Conservation (phyloP, 176 grass and related monocot species). For the Typha latifolia region DNA sequence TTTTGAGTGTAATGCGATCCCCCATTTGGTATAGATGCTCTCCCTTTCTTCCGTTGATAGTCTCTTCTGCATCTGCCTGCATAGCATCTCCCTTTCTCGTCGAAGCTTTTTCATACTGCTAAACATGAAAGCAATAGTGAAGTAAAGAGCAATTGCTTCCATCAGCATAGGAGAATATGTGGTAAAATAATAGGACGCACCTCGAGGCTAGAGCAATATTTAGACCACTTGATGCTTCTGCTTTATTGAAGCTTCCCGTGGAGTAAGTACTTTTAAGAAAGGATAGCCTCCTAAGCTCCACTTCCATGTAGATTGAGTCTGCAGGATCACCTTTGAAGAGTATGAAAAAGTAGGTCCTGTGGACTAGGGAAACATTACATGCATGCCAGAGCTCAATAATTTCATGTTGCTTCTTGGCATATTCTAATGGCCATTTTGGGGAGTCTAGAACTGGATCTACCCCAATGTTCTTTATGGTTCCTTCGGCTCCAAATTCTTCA, state of each 20-base stretch:
- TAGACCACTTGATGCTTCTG: slow-evolving; percentile 17
- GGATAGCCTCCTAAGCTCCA: slow-evolving; percentile 69
- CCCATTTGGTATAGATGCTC: slow-evolving; percentile 89
- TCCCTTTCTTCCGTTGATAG: slow-evolving; percentile 58
- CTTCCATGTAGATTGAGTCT: slow-evolving; percentile 97
- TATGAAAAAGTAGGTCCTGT: slow-evolving; percentile 88
- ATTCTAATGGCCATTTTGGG: slow-evolving; percentile 59
- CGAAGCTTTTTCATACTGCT: slow-evolving; percentile 64
- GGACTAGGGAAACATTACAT: slow-evolving; percentile 78
- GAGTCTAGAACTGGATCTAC: slow-evolving; percentile 35
- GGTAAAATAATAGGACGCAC: slow-evolving; percentile 26
- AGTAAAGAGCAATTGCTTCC: not conserved
- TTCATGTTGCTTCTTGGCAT: slow-evolving; percentile 76
- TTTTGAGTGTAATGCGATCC: slow-evolving; percentile 61
- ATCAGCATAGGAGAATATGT: not conserved
- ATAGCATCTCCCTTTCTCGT: slow-evolving; percentile 81
- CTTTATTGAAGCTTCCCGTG: slow-evolving; percentile 33
- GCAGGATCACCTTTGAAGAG: slow-evolving; percentile 88
- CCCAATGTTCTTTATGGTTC: slow-evolving; percentile 41
- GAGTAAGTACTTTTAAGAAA: slow-evolving; percentile 62
- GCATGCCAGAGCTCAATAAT: slow-evolving; percentile 88
- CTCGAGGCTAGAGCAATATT: slow-evolving; percentile 46
- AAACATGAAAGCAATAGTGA: not conserved
- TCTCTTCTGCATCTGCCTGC: slow-evolving; percentile 72
- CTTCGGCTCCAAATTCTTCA: slow-evolving; percentile 47